phyloP scores from a whole-genome alignment of 2,329 filamentous ascomycete species.

The Aspergillus persii region DNA sequence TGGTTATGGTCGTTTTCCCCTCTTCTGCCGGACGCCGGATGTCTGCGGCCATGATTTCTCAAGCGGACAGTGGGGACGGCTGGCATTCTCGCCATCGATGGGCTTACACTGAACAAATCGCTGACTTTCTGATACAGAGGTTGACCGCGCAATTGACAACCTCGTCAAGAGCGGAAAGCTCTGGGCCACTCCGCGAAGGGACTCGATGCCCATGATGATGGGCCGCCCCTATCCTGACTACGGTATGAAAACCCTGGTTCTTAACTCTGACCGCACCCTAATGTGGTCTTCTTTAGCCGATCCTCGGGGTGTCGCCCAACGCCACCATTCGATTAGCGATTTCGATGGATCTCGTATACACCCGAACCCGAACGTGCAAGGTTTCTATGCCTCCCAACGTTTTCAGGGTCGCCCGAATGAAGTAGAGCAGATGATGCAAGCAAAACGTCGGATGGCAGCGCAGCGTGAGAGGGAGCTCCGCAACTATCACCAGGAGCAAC shows the following conservation, averaged over 20 bases:
- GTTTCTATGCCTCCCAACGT: slow-evolving; percentile 90
- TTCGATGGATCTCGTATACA: slow-evolving; percentile 75
- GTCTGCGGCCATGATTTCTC: not conserved
- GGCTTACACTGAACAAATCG: slow-evolving; percentile 1
- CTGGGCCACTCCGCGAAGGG: slow-evolving; percentile 72
- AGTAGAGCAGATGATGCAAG: slow-evolving; percentile 98
- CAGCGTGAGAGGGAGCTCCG: slow-evolving; percentile 98
- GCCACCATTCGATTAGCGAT: slow-evolving; percentile 82
- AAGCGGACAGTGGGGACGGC: not conserved
- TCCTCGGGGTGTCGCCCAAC: slow-evolving; percentile 66
- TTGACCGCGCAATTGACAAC: slow-evolving; percentile 93
- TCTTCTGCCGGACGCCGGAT: not conserved
- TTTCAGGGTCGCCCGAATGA: slow-evolving; percentile 86
- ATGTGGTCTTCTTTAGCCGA: slow-evolving; percentile 50
- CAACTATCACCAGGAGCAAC: slow-evolving; percentile 99
- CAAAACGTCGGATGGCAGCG: slow-evolving; percentile 97
- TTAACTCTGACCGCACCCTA: not conserved
- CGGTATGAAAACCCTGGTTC: slow-evolving; percentile 50
- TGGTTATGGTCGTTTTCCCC: not conserved
- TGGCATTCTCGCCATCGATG: not conserved
- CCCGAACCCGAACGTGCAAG: slow-evolving; percentile 77
- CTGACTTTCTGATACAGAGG: slow-evolving; percentile 61
- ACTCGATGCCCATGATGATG: slow-evolving; percentile 69
- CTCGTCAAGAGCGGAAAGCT: slow-evolving; percentile 95
- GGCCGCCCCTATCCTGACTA: slow-evolving; percentile 58